Evolutionary conservation across 495 filamentous ascomycete species (phyloP).

Genomic region (Talaromyces wortmannii): DNA sequence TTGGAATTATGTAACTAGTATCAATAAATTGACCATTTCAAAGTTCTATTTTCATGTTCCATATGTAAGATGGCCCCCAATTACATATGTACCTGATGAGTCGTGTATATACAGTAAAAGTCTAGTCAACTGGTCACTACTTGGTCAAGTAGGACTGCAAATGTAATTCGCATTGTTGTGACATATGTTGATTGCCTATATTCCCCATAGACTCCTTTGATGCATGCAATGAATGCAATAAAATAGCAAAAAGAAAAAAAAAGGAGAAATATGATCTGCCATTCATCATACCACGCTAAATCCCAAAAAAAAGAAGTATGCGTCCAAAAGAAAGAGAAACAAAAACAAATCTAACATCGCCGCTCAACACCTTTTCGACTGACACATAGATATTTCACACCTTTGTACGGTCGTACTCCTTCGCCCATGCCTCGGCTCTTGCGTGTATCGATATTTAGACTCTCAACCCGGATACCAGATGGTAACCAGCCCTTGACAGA

Average conservation of each 20-base stretch:
- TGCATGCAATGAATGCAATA: neutral
- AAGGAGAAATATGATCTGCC: neutral
- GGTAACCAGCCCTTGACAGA: slow-evolving; percentile 90
- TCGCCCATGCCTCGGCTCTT: slow-evolving; percentile 83
- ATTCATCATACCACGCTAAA: slow-evolving; percentile 1
- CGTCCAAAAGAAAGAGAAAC: neutral
- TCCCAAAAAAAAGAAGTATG: neutral
- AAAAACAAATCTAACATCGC: slow-evolving; percentile 20
- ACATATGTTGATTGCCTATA: too few relatives aligned
- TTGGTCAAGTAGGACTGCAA: too few relatives aligned
- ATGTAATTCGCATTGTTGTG: too few relatives aligned
- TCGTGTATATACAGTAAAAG: too few relatives aligned
- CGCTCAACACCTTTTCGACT: slow-evolving; percentile 79
- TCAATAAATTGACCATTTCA: too few relatives aligned
- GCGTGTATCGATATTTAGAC: slow-evolving; percentile 74
- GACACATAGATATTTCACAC: slow-evolving; percentile 93
- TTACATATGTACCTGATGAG: too few relatives aligned
- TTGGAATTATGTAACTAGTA: too few relatives aligned
- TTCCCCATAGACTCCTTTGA: neutral
- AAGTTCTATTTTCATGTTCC: too few relatives aligned
- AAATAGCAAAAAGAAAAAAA: neutral
- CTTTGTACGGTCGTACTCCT: slow-evolving; percentile 90
- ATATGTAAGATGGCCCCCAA: too few relatives aligned
- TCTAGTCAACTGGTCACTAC: too few relatives aligned
- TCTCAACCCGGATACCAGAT: slow-evolving; percentile 90